These are phyloP conservation scores for Euptelea pleiosperma DNA, from an alignment of 164 flowering plant species.

Conservation along the genomic window DNA sequence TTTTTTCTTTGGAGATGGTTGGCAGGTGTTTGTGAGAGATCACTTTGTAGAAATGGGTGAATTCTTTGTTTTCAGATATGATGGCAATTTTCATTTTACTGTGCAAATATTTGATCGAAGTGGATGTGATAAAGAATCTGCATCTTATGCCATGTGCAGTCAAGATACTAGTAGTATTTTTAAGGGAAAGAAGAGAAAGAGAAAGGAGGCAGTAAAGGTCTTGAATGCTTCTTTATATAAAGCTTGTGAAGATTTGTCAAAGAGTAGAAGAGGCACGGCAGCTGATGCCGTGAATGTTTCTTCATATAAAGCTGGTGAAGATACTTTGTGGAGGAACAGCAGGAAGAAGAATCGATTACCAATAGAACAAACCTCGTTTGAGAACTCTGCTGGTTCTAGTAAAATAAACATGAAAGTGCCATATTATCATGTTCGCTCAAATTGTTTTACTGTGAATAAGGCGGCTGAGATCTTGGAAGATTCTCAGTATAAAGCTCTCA, in stretches of 20 bases:
- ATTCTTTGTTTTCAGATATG: conserved; percentile 57
- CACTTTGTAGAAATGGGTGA: conserved; percentile 48
- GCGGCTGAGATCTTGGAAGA: too few relatives aligned
- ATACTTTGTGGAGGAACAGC: too few relatives aligned
- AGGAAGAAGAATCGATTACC: neutral
- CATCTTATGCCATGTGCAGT: conserved; percentile 27
- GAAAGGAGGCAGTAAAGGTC: neutral
- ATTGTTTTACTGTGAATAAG: neutral
- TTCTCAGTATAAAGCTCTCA: too few relatives aligned
- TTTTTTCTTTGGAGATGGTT: conserved; percentile 46
- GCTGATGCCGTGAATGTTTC: neutral
- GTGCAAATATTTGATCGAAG: conserved; percentile 63
- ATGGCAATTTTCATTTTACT: conserved; percentile 51
- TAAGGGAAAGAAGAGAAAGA: neutral
- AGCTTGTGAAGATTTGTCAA: neutral
- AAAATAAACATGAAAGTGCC: neutral
- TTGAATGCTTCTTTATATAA: neutral
- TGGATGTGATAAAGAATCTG: conserved; percentile 62
- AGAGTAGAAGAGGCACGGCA: neutral
- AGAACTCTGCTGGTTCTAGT: neutral
- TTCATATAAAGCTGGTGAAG: neutral
- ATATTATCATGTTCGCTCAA: conserved; percentile 2
- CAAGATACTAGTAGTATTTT: neutral
- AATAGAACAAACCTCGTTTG: neutral
- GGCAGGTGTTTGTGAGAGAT: conserved; percentile 61